Evolutionary conservation across 2,329 filamentous ascomycete species (phyloP).

Genomic region (Penicillium sp.): DNA sequence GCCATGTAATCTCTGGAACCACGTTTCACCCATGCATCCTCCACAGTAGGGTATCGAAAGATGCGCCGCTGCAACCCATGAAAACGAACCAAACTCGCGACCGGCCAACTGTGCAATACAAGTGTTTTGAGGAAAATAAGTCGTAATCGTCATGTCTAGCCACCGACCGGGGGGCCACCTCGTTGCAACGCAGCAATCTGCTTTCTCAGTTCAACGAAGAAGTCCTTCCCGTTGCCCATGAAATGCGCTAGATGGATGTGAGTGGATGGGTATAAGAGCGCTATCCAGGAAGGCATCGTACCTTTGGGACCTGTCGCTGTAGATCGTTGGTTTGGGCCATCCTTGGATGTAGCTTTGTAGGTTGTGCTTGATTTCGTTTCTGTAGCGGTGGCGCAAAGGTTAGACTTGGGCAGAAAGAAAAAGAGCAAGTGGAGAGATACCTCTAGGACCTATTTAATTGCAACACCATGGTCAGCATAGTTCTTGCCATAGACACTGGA

Average conservation of each 20-base stretch:
- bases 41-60: conserved; percentile 30
- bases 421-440: conserved; percentile 20
- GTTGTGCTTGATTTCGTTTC: conserved; percentile 33
- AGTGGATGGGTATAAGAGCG: conserved; percentile 2
- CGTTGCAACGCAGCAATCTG: conserved; percentile 46
- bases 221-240: conserved; percentile 52
- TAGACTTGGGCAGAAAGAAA: background rate
- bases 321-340: conserved; percentile 36
- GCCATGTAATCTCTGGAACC: conserved; percentile 22
- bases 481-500: background rate
- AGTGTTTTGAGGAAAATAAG: conserved; percentile 15
- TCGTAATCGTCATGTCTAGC: conserved; percentile 26
- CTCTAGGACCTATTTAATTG: conserved; percentile 28
- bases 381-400: conserved; percentile 18
- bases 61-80: conserved; percentile 28
- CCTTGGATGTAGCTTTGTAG: conserved; percentile 44
- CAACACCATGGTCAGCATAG: conserved; percentile 4
- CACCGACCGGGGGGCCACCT: conserved; percentile 35
- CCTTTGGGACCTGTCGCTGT: conserved; percentile 48
- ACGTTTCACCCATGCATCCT: conserved; percentile 23
- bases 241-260: conserved; percentile 40
- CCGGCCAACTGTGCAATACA: conserved; percentile 21
- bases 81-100: conserved; percentile 19
- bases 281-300: conserved; percentile 27
- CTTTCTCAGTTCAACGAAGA: conserved; percentile 52